Conservation (phyloP, 2,329 filamentous ascomycete genomes). For the Arthrobotrys conoides region DNA sequence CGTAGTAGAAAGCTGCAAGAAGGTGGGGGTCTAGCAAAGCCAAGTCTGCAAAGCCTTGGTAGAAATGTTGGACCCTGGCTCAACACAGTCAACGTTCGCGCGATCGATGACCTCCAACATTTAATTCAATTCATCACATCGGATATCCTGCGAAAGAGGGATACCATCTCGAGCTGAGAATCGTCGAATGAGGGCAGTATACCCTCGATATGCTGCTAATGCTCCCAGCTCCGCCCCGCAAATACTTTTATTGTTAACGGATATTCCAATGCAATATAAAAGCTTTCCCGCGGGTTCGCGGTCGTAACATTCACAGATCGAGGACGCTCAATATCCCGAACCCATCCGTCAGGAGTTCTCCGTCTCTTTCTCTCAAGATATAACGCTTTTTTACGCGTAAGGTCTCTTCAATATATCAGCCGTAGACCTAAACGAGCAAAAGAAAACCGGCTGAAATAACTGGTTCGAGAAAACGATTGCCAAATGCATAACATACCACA, state of each 20-base stretch:
- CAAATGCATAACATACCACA: slow-evolving; percentile 33
- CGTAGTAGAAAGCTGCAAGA: too few species aligned
- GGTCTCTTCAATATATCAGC: background rate
- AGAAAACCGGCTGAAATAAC: slow-evolving; percentile 28
- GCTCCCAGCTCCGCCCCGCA: background rate
- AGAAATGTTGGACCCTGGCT: slow-evolving; percentile 15
- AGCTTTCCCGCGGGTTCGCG: slow-evolving; percentile 14
- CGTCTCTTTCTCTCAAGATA: background rate
- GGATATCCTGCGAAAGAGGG: background rate
- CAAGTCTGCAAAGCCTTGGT: slow-evolving; percentile 28
- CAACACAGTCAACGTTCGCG: slow-evolving; percentile 19
- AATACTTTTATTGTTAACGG: background rate
- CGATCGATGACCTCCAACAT: slow-evolving; percentile 17
- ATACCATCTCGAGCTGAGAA: background rate
- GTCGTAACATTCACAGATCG: background rate
- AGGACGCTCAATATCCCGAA: slow-evolving; percentile 5
- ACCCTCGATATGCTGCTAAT: background rate
- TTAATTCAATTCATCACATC: too few species aligned
- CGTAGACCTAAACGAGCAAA: slow-evolving; percentile 27
- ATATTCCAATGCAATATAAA: slow-evolving; percentile 13
- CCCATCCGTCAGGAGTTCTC: slow-evolving; percentile 18
- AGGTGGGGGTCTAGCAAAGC: slow-evolving; percentile 14
- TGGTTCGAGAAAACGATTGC: slow-evolving; percentile 25
- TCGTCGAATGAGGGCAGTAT: background rate
- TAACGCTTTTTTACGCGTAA: slow-evolving; percentile 2